A percentile compares a stretch with the other conserved stretches of the same genome.
phyloP scores from a whole-genome alignment of 1,139 yeast genomes.

The Diutina ranongensis region DNA sequence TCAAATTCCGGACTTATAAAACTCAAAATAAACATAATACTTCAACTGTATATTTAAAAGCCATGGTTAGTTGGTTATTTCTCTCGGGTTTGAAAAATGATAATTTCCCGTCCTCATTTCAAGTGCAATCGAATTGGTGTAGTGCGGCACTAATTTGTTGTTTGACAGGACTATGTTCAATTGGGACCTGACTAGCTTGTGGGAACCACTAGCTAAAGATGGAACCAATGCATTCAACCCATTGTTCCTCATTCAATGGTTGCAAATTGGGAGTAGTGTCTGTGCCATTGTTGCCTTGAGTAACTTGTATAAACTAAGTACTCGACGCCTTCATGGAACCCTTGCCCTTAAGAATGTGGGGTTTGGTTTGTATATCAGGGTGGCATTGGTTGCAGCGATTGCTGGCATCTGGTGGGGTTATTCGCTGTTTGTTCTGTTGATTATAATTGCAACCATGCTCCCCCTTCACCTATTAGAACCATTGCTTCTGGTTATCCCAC shows the following conservation, averaged over 20 bases:
- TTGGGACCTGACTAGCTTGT: neutral
- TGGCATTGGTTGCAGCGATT: neutral
- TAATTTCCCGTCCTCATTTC: too few relatives aligned
- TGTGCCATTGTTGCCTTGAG: neutral
- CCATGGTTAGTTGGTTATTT: too few relatives aligned
- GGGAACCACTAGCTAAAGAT: neutral
- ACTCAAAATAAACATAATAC: too few relatives aligned
- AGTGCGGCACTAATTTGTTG: too few relatives aligned
- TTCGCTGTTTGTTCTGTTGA: neutral
- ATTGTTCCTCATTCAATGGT: neutral
- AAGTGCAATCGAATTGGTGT: too few relatives aligned
- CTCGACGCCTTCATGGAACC: neutral
- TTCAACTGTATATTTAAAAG: too few relatives aligned
- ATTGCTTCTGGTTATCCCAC: neutral
- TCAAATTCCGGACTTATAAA: too few relatives aligned
- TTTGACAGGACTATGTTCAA: neutral
- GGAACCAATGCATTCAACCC: constrained; percentile 1
- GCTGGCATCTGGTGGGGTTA: neutral
- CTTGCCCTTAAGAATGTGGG: neutral
- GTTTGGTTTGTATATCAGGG: neutral
- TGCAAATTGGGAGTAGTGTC: neutral
- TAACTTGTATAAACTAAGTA: neutral
- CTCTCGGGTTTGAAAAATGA: too few relatives aligned
- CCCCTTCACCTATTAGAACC: constrained; percentile 1
- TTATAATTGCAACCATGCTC: neutral